Base-by-base conservation (phyloP, 2,329 filamentous ascomycete genomes). In the Xylaria sp. region DNA sequence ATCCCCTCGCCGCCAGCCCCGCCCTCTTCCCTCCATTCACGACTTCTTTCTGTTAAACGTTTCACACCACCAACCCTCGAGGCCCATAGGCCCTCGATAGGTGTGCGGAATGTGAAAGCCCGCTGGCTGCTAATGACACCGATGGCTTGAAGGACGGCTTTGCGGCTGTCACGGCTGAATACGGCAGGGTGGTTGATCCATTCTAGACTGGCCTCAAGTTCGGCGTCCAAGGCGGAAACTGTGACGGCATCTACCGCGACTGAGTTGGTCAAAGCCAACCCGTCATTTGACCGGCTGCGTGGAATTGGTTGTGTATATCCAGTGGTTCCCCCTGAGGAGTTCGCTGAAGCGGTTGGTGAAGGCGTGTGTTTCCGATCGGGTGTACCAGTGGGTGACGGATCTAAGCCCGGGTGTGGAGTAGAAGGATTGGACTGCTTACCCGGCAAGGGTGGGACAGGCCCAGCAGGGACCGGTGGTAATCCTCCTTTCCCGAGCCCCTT, bases 101-200 rank as follows among this genome's bases (percentile, higher is more conserved):
- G 89, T 1, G 94, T 96, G 58, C 95, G 89, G 86, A 95, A 97
- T 0, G 96, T 98, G 77, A 95, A 97, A 11, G 92, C 94, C 53
- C 96, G 88, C 80, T 99, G 96, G 6, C 92, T 96, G 75, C 92
- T 96, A 73, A 99, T 97, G 68, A 98, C 94, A 6, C 96, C 95
- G 72, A 99, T 98, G 17, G 94, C 93, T 79, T 99, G 96, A 27
- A 99, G 85, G 1, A 99, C 94, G 4, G 95, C 93, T 82, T 99
- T 99, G 74, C 96, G 90, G 65, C 92, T 96, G 78, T 99, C 96
- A 42, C 96, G 89, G 9, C 92, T 91, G 77, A 99, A 99, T 1
- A 98, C 93, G 1, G 94, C 94, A 1, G 96, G 96, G 76, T 99
- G 96, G 77, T 92, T 94, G 79, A 99, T 98, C 96, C 96, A 99